Evolutionary conservation across 129 eudicot species (phyloP).

Genomic region (Centella asiatica): DNA sequence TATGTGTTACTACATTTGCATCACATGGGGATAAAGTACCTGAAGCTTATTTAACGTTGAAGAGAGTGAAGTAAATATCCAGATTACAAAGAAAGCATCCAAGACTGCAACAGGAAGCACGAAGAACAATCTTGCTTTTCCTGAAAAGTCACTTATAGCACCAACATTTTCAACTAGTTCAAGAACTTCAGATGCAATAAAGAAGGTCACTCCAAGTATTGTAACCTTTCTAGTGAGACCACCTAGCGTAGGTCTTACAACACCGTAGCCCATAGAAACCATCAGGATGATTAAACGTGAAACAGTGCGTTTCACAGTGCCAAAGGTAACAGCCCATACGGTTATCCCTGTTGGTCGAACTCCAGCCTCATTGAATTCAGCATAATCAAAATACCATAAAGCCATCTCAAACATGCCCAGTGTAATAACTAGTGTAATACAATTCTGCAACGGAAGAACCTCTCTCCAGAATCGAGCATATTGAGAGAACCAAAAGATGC

Average conservation of each 20-base stretch:
- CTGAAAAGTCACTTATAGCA: constrained; percentile 89
- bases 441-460: constrained; percentile 84
- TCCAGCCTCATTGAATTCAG: constrained; percentile 86
- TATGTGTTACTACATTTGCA: neutral
- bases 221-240: constrained; percentile 91
- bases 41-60: constrained; percentile 88
- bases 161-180: constrained; percentile 97
- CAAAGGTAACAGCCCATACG: constrained; percentile 95
- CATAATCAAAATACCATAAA: constrained; percentile 95
- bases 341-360: constrained; percentile 85
- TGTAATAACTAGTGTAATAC: constrained; percentile 84
- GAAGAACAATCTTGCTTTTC: constrained; percentile 85
- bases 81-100: constrained; percentile 96
- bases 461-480: constrained; percentile 98
- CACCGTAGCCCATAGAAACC: constrained; percentile 99
- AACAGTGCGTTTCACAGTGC: constrained; percentile 74
- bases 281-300: constrained; percentile 80
- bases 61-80: constrained; percentile 95
- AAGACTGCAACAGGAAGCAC: constrained; percentile 94
- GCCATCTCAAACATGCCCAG: constrained; percentile 99
- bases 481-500: constrained; percentile 92
- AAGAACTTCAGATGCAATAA: constrained; percentile 93
- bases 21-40: constrained; percentile 35
- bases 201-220: constrained; percentile 87
- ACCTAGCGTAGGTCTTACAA: constrained; percentile 96